Evolutionary conservation across 352 stramenopile species (phyloP).

Genomic region (Phytopythium mirpurense): DNA sequence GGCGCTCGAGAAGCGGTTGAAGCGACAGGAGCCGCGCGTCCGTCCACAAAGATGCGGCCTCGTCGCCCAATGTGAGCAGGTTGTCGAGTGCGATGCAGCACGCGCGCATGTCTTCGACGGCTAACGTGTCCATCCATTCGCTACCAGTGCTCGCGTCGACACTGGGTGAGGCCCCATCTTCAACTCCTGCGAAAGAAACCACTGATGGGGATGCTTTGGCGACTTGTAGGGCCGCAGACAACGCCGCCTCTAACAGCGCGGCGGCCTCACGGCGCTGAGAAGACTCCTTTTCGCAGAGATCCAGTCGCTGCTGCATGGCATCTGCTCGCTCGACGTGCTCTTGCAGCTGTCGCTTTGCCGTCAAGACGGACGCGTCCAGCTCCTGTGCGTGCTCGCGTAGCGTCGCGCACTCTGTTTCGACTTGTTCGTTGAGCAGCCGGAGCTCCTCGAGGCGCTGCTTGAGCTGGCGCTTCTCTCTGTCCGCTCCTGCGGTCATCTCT

Average conservation of each 20-base stretch:
- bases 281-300: background rate
- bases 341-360: background rate
- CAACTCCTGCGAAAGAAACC: too few relatives aligned
- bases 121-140: slow-evolving; percentile 12
- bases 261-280: background rate
- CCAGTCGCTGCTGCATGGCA: background rate
- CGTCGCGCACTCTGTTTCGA: slow-evolving; percentile 7
- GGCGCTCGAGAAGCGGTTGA: slow-evolving; percentile 5
- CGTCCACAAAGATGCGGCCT: slow-evolving; percentile 6
- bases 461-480: slow-evolving; percentile 7
- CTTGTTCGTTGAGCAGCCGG: slow-evolving; percentile 7
- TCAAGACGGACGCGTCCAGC: background rate
- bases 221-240: background rate
- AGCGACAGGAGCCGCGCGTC: background rate
- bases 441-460: slow-evolving; percentile 7
- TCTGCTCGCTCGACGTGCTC: background rate
- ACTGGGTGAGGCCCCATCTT: too few relatives aligned
- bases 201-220: background rate
- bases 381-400: background rate
- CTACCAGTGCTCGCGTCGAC: too few relatives aligned
- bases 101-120: slow-evolving; percentile 11
- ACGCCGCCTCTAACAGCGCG: background rate
- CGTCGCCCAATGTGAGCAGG: slow-evolving; percentile 6
- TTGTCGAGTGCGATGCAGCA: slow-evolving; percentile 19
- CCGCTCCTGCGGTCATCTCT: slow-evolving; percentile 11